Evolutionary conservation across 169 alveolate genomes (phyloP).

Genomic region (Amoebophrya sp.): DNA sequence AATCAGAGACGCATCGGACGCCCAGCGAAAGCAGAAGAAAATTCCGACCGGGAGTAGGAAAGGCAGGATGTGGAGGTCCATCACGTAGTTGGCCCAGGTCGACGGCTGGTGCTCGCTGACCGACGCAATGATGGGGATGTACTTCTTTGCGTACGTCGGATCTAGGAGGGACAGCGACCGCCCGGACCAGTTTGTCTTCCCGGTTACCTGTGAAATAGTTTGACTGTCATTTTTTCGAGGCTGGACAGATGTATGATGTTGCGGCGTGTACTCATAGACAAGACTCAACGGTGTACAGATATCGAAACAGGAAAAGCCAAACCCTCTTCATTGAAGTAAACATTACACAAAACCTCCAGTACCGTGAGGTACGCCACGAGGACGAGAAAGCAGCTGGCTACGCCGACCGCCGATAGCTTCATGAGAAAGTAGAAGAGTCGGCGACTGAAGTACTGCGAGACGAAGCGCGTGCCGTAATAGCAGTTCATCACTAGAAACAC

Average conservation of each 20-base stretch:
- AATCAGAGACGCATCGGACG: slow-evolving; percentile 79
- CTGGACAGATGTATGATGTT: no score
- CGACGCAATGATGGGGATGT: slow-evolving; percentile 95
- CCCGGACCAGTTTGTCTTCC: slow-evolving; percentile 81
- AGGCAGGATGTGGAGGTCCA: slow-evolving; percentile 50
- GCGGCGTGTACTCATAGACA: no score
- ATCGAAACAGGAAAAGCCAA: no score
- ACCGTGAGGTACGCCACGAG: background rate
- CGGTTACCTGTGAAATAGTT: no score
- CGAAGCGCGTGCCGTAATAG: background rate
- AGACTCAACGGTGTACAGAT: no score
- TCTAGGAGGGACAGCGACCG: slow-evolving; percentile 90
- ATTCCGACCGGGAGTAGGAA: slow-evolving; percentile 50
- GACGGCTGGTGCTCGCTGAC: slow-evolving; percentile 99
- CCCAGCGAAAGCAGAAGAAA: slow-evolving; percentile 64
- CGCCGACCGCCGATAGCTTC: background rate
- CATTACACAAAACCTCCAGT: no score
- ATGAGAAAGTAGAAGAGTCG: background rate
- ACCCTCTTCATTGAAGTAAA: no score
- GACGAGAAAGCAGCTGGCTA: background rate
- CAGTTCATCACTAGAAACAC: slow-evolving; percentile 64
- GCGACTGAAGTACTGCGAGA: background rate
- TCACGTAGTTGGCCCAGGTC: slow-evolving; percentile 75
- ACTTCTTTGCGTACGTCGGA: slow-evolving; percentile 90
- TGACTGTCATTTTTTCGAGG: no score